These are phyloP conservation scores for Pseudogymnoascus sp. DNA, from an alignment of 2,329 filamentous ascomycete species.

Conservation along the genomic window DNA sequence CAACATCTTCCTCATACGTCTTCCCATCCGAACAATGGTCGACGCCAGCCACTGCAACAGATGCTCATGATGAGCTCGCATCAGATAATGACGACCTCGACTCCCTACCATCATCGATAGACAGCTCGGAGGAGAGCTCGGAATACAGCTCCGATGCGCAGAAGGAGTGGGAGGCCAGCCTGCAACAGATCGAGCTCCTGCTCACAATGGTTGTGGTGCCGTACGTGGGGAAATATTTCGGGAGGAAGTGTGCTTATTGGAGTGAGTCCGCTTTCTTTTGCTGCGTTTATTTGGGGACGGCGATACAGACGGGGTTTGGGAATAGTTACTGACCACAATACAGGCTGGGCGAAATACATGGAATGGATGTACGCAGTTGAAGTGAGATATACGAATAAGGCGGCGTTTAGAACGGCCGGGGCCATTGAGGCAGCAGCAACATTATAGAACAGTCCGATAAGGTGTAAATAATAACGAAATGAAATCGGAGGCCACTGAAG, in stretches of 20 bases:
- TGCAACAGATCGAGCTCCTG: conserved; percentile 88
- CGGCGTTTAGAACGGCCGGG: conserved; percentile 53
- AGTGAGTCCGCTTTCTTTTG: conserved; percentile 47
- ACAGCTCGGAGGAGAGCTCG: conserved; percentile 42
- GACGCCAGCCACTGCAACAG: conserved; percentile 23
- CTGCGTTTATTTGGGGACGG: neutral
- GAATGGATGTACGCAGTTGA: conserved; percentile 86
- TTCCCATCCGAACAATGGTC: conserved; percentile 14
- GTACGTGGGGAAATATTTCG: conserved; percentile 89
- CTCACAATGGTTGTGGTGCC: conserved; percentile 92
- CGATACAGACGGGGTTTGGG: conserved; percentile 9
- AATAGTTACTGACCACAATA: conserved; percentile 13
- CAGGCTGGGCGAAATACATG: conserved; percentile 86
- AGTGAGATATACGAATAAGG: conserved; percentile 55
- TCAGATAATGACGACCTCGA: conserved; percentile 52
- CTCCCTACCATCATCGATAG: conserved; percentile 52
- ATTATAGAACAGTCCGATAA: conserved; percentile 30
- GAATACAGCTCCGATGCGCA: conserved; percentile 69
- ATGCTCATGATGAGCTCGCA: conserved; percentile 39
- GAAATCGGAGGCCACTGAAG: neutral
- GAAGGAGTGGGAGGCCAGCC: conserved; percentile 84
- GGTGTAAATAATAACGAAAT: conserved; percentile 1
- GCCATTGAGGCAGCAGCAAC: conserved; percentile 51
- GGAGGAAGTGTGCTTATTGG: conserved; percentile 92
- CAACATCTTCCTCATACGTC: conserved; percentile 23